These are phyloP conservation scores for Lactarius indigo DNA, from an alignment of 768 basidiomycete genomes.

Conservation along the genomic window DNA sequence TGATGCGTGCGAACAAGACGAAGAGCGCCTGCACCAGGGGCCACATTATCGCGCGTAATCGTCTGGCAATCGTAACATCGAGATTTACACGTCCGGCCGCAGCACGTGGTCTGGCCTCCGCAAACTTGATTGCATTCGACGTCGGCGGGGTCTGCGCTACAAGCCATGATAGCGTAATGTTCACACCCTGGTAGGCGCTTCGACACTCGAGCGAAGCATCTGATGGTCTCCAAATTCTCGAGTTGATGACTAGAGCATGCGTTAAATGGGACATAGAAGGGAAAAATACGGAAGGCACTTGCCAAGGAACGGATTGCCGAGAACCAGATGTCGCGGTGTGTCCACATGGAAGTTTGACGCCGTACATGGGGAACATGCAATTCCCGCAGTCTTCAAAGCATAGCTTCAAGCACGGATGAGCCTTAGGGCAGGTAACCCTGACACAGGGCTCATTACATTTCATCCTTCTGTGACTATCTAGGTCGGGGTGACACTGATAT, in stretches of 20 bases:
- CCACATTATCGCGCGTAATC: constrained; percentile 9
- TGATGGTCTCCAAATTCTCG: constrained; percentile 27
- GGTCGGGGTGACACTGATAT: constrained; percentile 28
- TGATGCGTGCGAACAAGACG: constrained; percentile 26
- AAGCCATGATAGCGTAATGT: constrained; percentile 28
- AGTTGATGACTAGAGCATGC: constrained; percentile 26
- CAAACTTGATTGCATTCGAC: constrained; percentile 30
- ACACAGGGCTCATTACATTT: constrained; percentile 29
- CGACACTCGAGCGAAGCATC: constrained; percentile 28
- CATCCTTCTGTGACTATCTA: constrained; percentile 26
- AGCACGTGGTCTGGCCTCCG: constrained; percentile 29
- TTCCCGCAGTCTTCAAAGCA: constrained; percentile 34
- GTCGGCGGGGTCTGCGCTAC: constrained; percentile 22
- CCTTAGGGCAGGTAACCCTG: constrained; percentile 24
- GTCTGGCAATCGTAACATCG: constrained; percentile 33
- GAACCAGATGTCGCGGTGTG: constrained; percentile 25
- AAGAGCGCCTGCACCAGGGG: not conserved
- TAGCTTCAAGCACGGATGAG: constrained; percentile 29
- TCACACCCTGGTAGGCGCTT: constrained; percentile 34
- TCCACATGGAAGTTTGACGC: constrained; percentile 31
- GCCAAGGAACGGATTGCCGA: constrained; percentile 35
- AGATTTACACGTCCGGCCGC: constrained; percentile 31
- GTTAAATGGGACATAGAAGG: not conserved
- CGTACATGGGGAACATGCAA: too few species aligned
- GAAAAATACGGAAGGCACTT: constrained; percentile 4